phyloP scores from a whole-genome alignment of 148 eudicot species.

The Heliamphora exappendiculata region DNA sequence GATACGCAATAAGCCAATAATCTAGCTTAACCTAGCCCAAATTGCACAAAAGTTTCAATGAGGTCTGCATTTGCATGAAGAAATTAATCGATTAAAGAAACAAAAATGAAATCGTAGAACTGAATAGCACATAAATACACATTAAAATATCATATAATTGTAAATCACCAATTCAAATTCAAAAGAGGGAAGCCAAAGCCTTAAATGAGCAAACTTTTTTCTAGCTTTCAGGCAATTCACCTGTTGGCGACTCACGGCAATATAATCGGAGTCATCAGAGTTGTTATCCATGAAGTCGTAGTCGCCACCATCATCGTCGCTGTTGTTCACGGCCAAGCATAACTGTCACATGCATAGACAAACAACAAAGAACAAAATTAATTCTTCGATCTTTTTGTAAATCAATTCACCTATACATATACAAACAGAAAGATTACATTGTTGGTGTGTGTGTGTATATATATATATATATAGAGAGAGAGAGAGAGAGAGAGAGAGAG shows the following conservation, averaged over 20 bases:
- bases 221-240: conserved; percentile 5
- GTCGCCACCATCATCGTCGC: conserved; percentile 30
- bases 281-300: conserved; percentile 36
- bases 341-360: too few relatives aligned
- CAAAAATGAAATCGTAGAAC: background rate
- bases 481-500: too few relatives aligned
- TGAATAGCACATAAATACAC: background rate
- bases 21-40: background rate
- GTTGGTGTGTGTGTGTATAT: too few relatives aligned
- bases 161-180: background rate
- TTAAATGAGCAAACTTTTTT: background rate
- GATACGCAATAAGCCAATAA: too few relatives aligned
- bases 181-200: background rate
- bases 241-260: conserved; percentile 18
- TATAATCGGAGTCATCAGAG: conserved; percentile 20
- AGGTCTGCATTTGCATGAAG: background rate
- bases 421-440: too few relatives aligned
- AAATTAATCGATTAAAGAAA: background rate
- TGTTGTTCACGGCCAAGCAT: conserved; percentile 23
- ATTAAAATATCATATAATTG: background rate
- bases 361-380: too few relatives aligned
- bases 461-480: too few relatives aligned
- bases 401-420: too few relatives aligned
- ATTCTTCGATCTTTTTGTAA: too few relatives aligned
- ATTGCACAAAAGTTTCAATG: background rate